Evolutionary conservation across 768 basidiomycete species (phyloP).

Genomic region (Coprinellus aureogranulatus): DNA sequence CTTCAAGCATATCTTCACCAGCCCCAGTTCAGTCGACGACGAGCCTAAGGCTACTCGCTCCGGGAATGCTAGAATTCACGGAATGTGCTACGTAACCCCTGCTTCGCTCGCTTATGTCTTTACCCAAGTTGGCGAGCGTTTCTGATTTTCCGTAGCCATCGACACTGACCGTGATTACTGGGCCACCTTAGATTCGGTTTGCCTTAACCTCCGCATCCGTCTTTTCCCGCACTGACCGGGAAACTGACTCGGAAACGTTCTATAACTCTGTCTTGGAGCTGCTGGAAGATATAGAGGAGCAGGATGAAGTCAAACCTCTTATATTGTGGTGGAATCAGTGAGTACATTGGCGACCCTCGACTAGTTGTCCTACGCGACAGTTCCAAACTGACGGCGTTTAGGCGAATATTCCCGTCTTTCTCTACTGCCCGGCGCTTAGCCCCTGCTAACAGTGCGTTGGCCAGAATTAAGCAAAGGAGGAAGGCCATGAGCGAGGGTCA

Average conservation of each 20-base stretch:
- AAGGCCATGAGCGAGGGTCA: no score
- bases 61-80: slow-evolving; percentile 2
- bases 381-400: no score
- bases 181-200: background rate
- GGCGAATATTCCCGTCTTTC: background rate
- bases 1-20: slow-evolving; percentile 3
- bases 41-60: background rate
- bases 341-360: no score
- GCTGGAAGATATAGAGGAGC: slow-evolving; percentile 1
- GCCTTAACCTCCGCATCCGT: background rate
- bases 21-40: background rate
- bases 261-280: background rate
- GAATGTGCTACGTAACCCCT: background rate
- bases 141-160: background rate
- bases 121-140: background rate
- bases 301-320: background rate
- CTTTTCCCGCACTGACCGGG: background rate
- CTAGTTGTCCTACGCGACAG: no score
- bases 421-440: background rate
- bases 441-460: background rate
- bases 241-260: background rate
- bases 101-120: background rate
- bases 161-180: no score
- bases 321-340: background rate
- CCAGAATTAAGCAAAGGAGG: background rate